Base-by-base conservation (phyloP, 1,139 yeast species). In the Scheffersomyces titani region DNA sequence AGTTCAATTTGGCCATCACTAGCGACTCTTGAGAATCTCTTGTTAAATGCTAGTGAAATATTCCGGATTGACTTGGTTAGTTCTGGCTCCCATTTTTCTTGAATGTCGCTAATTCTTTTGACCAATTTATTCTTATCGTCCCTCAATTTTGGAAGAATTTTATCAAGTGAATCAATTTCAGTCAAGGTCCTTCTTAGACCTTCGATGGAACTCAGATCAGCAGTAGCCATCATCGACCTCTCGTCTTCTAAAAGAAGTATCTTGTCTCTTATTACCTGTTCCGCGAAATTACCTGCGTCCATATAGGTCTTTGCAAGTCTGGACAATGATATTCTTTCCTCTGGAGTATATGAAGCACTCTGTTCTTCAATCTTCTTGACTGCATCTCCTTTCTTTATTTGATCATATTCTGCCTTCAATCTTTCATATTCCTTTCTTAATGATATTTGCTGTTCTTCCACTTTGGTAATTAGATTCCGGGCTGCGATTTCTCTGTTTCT, bases 1-100 rank as follows among this genome's bases (percentile, higher is more conserved):
- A 92, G 68, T 55, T 80, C 81, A 1, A 96, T 92, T 63, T 84
- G 85, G 13, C 99, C 99, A 49, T 87, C 91, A 70, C 96, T 89
- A 0, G 97, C 97, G 50, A 93, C 93, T 20, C 84, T 79, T 6
- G 80, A 76, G 70, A 94, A 91, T 54, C 90, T 82, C 44, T 77
- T 76, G 21, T 89, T 77, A 70, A 92, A 94, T 53, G 87, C 85
- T 5, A 67, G 62, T 0, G 94, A 87, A 5, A 91, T 87, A 49
- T 75, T 71, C 4, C 65, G 63, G 0, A 90, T 84, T 50, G 89
- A 75, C 3, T 64, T 65, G 6, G 80, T 75, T 22, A 92, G 72
- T 60, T 82, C 80, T 0, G 86, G 84, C 61, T 87, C 91, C 88
- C 96, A 90, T 2, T 61, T 66, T 1, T 59, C 59, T 47, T 77